These are phyloP conservation scores for Amanita thiersii DNA, from an alignment of 768 basidiomycete species.

Conservation along the genomic window DNA sequence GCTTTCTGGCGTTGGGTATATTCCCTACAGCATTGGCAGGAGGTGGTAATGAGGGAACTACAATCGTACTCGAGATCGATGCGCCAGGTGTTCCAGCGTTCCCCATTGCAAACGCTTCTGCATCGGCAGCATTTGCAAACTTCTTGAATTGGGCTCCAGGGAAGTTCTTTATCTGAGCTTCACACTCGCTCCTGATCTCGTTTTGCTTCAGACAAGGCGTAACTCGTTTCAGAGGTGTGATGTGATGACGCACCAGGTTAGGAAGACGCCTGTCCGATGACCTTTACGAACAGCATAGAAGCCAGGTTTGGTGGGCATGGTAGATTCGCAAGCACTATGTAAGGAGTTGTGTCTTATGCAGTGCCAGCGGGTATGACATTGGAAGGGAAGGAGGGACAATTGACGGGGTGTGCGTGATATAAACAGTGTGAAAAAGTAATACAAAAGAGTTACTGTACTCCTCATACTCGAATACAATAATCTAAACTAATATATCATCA, in stretches of 20 bases:
- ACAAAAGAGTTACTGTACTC: too few species aligned
- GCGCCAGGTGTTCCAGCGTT: background rate
- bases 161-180: constrained; percentile 61
- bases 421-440: too few species aligned
- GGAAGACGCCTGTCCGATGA: constrained; percentile 54
- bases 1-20: constrained; percentile 25
- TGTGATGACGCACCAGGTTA: constrained; percentile 47
- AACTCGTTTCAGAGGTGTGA: constrained; percentile 2
- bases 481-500: too few species aligned
- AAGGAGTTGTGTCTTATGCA: background rate
- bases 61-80: background rate
- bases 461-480: too few species aligned
- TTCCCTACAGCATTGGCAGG: constrained; percentile 9
- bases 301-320: constrained; percentile 26
- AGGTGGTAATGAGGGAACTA: background rate
- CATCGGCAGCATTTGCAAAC: constrained; percentile 47
- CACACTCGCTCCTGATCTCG: constrained; percentile 62
- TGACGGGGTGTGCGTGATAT: too few species aligned
- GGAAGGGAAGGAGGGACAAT: background rate
- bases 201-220: constrained; percentile 2
- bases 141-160: constrained; percentile 58
- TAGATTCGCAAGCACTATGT: background rate
- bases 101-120: constrained; percentile 43
- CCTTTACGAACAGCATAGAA: constrained; percentile 77
- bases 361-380: background rate